Base-by-base conservation (phyloP, 2,329 filamentous ascomycete species). In the Teratosphaeria gauchensis region DNA sequence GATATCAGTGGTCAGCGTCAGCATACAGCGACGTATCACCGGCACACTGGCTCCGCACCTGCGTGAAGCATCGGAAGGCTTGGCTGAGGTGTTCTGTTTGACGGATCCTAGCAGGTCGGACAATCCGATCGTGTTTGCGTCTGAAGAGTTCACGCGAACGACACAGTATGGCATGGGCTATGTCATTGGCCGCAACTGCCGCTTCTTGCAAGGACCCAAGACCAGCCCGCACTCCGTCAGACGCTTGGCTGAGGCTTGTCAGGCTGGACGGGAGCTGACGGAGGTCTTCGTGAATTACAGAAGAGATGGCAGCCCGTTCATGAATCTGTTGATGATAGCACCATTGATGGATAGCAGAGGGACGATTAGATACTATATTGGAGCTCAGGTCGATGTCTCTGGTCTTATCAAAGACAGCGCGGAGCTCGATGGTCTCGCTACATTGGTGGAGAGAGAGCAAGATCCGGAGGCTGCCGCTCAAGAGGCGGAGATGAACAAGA, bases 71-170 rank as follows among this genome's bases (percentile, higher is more conserved):
- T 88, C 86, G 0, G 87, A 91, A 69, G 87, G 87, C 0, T 71
- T 91, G 59, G 88, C 87, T 0, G 87, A 91, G 68, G 87, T 89
- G 0, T 91, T 90, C 65, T 91, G 87, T 68, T 71, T 91, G 57
- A 88, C 86, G 0, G 88, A 92, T 69, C 87, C 88, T 8, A 87
- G 85, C 1, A 77, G 87, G 59, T 77, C 80, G 1, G 88, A 90
- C 61, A 90, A 90, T 67, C 88, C 87, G 0, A 88, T 91, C 60
- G 83, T 90, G 1, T 89, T 90, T 71, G 86, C 86, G 6, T 90
- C 86, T 3, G 85, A 89, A 78, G 87, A 89, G 71, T 91, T 90
- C 65, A 82, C 89, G 64, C 80, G 82, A 54, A 88, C 86, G 4
- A 90, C 87, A 0, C 86, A 90, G 63, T 91, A 90, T 67, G 86